Base-by-base conservation (phyloP, 1,284 basidiomycete genomes). In the Puccinia triticina region DNA sequence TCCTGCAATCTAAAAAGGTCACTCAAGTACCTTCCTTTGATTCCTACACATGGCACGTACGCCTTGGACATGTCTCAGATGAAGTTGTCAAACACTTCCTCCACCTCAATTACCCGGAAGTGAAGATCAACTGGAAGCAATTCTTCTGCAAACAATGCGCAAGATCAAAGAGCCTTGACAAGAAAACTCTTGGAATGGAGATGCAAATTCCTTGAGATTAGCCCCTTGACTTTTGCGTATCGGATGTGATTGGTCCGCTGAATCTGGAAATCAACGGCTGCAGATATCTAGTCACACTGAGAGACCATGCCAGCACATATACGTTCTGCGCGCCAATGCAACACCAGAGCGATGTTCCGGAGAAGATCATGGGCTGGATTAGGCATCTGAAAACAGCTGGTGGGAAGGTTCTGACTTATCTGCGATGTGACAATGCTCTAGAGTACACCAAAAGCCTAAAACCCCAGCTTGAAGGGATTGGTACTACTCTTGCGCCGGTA, bases 341-440 rank as follows among this genome's bases (percentile, higher is more conserved):
- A 12, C 29, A 7, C 23, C 23, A 46, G 2, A 34, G 21, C 1
- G 48, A 73, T 16, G 50, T 73, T 0, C 71, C 71, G 14, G 29
- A 50, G 8, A 73, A 73, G 29, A 73, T 73, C 26, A 50, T 73
- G 14, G 5, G 46, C 4, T 73, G 71, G 71, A 5, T 73, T 18
- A 1, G 4, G 5, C 66, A 69, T 23, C 43, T 69, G 1, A 69
- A 69, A 11, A 69, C 21, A 11, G 32, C 12, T 43, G 7, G 34
- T 21, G 66, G 66, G 1, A 26, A 32, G 14, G 32, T 10, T 1
- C 57, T 29, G 11, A 29, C 57, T 1, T 61, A 61, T 16, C 67
- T 69, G 0, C n/a, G 71, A 10, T 50, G 71, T 53, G 71, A 73
- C 16, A 73, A 73, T 23, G 71, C 71, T 34, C 8, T 7, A 8